phyloP scores from a whole-genome alignment of 306 rosid genomes.

The Arachis stenosperma region DNA sequence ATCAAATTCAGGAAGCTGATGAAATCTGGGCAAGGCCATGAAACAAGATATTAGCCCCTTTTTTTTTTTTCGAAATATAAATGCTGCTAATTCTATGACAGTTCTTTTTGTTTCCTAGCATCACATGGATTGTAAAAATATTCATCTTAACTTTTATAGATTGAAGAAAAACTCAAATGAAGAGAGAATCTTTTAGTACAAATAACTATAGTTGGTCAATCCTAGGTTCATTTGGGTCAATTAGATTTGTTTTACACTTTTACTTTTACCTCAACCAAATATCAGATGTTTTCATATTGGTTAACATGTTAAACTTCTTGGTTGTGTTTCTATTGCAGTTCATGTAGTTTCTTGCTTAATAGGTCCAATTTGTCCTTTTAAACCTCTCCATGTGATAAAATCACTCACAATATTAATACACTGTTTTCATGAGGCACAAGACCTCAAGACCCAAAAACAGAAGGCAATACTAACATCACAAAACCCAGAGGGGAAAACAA shows the following conservation, averaged over 20 bases:
- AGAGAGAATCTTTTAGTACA: not conserved
- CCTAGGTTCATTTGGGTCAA: not conserved
- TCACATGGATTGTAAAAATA: conserved; percentile 13
- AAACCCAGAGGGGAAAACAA: not conserved
- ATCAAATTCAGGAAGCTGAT: conserved; percentile 91
- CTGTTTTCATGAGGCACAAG: conserved; percentile 6
- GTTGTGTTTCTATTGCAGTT: not conserved
- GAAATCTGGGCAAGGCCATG: conserved; percentile 68
- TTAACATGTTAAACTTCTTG: not conserved
- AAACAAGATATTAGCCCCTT: conserved; percentile 36
- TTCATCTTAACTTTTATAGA: conserved; percentile 2
- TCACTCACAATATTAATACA: not conserved
- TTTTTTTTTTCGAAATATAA: conserved; percentile 2
- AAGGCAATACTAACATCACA: conserved; percentile 6
- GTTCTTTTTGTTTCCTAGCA: conserved; percentile 11
- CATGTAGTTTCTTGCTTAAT: not conserved
- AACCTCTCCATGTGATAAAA: not conserved
- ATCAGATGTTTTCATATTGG: not conserved
- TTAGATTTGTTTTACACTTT: not conserved
- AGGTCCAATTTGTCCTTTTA: not conserved
- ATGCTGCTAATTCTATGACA: not conserved
- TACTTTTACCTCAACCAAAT: not conserved
- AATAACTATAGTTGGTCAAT: not conserved
- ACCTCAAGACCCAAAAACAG: not conserved
- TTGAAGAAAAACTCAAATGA: not conserved